Percentiles rank a stretch among this genome's conserved stretches.
phyloP scores from a whole-genome alignment of 1,139 yeast genomes.

The Saccharomyces hybrid region DNA sequence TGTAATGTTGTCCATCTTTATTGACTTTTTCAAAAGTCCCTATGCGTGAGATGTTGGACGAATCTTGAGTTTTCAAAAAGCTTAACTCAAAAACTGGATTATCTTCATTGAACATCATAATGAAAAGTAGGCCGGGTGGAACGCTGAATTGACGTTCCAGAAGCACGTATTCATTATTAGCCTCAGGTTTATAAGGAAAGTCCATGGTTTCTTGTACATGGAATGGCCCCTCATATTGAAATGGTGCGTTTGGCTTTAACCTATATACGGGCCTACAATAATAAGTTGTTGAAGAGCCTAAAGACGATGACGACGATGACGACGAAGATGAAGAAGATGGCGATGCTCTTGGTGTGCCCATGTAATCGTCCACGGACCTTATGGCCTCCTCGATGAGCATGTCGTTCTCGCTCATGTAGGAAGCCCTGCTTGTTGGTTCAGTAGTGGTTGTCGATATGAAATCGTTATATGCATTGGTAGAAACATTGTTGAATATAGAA shows the following conservation, averaged over 20 bases:
- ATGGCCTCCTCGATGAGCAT: conserved; percentile 30
- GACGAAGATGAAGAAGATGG: neutral
- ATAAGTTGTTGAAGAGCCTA: neutral
- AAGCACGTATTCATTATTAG: conserved; percentile 47
- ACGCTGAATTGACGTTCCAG: conserved; percentile 56
- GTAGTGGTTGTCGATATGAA: conserved; percentile 3
- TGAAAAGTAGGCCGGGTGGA: conserved; percentile 72
- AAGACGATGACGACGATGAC: conserved; percentile 13
- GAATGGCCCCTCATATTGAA: conserved; percentile 31
- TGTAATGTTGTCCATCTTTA: conserved; percentile 36
- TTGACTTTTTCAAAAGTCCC: conserved; percentile 40
- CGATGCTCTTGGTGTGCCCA: neutral
- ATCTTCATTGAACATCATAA: conserved; percentile 58
- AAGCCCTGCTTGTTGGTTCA: conserved; percentile 14
- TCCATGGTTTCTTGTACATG: conserved; percentile 41
- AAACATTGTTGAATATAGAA: neutral
- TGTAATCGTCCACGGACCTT: conserved; percentile 37
- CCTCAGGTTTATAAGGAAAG: conserved; percentile 41
- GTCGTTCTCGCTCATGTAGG: conserved; percentile 15
- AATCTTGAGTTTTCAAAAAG: conserved; percentile 55
- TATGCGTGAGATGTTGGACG: conserved; percentile 53
- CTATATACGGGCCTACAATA: neutral
- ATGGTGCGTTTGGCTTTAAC: conserved; percentile 30
- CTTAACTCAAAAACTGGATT: conserved; percentile 51
- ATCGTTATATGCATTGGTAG: conserved; percentile 7